Evolutionary conservation across 805 yeast species (phyloP).

Genomic region (Torulaspora quercuum): DNA sequence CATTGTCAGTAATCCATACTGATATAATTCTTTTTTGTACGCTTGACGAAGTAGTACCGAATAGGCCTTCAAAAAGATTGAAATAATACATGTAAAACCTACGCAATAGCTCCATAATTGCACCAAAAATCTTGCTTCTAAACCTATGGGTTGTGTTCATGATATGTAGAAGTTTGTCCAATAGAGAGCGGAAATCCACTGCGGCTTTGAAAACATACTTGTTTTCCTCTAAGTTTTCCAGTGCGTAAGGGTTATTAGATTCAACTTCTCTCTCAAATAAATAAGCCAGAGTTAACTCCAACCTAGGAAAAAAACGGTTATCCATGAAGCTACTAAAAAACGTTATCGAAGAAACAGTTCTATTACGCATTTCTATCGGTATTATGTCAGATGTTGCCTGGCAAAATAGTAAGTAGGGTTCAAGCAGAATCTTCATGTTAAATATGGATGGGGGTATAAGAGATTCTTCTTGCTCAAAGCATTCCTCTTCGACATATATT

Average conservation of each 20-base stretch:
- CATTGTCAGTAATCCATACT: slow-evolving; percentile 39
- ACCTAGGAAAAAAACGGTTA: slow-evolving; percentile 57
- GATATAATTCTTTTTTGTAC: slow-evolving; percentile 27
- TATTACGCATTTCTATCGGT: slow-evolving; percentile 27
- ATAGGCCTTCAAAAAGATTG: slow-evolving; percentile 32
- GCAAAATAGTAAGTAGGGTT: slow-evolving; percentile 64
- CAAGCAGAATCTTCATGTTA: slow-evolving; percentile 76
- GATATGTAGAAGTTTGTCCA: slow-evolving; percentile 29
- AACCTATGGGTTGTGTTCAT: slow-evolving; percentile 41
- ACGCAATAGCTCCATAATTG: slow-evolving; percentile 38
- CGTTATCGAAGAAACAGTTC: slow-evolving; percentile 34
- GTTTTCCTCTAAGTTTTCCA: slow-evolving; percentile 35
- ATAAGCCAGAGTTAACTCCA: slow-evolving; percentile 52
- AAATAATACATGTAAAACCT: slow-evolving; percentile 39
- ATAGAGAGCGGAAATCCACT: slow-evolving; percentile 28
- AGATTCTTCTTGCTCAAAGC: slow-evolving; percentile 55
- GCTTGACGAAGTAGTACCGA: slow-evolving; percentile 25
- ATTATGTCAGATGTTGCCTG: slow-evolving; percentile 52
- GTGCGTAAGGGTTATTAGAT: slow-evolving; percentile 38
- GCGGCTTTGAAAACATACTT: slow-evolving; percentile 34
- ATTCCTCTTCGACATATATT: slow-evolving; percentile 58
- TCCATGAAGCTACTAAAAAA: slow-evolving; percentile 67
- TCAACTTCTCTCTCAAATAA: slow-evolving; percentile 50
- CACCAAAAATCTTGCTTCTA: slow-evolving; percentile 50
- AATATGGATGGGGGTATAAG: slow-evolving; percentile 67